Conservation (phyloP, 176 grass and related monocot genomes). For the Juncus inflexus region DNA sequence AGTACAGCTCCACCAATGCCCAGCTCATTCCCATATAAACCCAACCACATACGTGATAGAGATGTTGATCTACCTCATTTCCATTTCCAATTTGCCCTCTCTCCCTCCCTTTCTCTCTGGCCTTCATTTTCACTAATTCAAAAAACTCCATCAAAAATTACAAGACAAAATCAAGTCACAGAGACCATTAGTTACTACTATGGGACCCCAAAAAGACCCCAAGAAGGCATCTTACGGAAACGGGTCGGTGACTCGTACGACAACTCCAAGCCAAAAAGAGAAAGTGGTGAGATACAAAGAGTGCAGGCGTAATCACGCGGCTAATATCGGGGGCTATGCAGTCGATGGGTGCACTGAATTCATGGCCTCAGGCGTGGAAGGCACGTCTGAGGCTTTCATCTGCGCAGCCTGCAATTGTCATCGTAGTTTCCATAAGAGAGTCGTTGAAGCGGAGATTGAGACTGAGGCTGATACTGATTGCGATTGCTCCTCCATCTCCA, state of each 20-base stretch:
- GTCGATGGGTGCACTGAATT: conserved; percentile 75
- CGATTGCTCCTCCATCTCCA: conserved; percentile 30
- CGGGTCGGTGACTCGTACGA: neutral
- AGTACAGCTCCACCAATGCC: conserved; percentile 7
- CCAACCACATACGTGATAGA: conserved; percentile 30
- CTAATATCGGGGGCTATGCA: conserved; percentile 57
- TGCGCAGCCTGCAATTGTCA: conserved; percentile 68
- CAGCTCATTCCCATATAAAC: conserved; percentile 32
- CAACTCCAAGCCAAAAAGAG: conserved; percentile 15
- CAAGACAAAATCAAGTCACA: neutral
- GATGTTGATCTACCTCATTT: conserved; percentile 27
- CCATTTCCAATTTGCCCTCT: conserved; percentile 1
- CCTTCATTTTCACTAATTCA: conserved; percentile 8
- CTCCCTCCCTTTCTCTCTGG: neutral
- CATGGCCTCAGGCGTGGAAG: conserved; percentile 55
- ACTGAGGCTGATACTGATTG: conserved; percentile 8
- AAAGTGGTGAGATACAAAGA: conserved; percentile 47
- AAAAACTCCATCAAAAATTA: conserved; percentile 2
- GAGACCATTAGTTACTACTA: conserved; percentile 5
- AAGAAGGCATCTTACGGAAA: conserved; percentile 25
- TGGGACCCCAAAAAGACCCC: conserved; percentile 20
- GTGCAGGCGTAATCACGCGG: conserved; percentile 66
- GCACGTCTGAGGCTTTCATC: conserved; percentile 46
- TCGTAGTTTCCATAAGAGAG: conserved; percentile 63
- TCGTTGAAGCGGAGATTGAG: conserved; percentile 16